These are phyloP conservation scores for Penicillium odoratum DNA, from an alignment of 495 filamentous ascomycete species.

Conservation along the genomic window DNA sequence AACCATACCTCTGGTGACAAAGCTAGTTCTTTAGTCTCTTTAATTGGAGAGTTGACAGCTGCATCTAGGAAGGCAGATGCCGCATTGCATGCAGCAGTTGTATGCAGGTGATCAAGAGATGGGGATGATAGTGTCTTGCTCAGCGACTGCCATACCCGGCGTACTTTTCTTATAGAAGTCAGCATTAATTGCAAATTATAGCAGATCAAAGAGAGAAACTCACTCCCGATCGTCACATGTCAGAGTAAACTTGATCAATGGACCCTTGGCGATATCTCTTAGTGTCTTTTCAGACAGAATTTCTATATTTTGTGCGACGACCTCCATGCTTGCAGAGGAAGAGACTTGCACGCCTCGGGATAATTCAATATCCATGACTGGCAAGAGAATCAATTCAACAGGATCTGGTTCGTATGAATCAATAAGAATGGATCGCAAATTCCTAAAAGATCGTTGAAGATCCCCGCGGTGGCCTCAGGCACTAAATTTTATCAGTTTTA, in stretches of 20 bases:
- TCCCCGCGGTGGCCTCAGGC: constrained; percentile 31
- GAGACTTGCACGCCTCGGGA: constrained; percentile 14
- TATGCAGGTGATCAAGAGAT: constrained; percentile 41
- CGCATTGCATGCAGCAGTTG: constrained; percentile 46
- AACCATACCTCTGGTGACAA: constrained; percentile 55
- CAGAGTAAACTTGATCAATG: constrained; percentile 37
- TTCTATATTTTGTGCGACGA: constrained; percentile 39
- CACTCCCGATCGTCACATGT: constrained; percentile 39
- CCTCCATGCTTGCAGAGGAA: constrained; percentile 33
- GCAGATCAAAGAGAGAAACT: neutral
- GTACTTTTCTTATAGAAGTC: constrained; percentile 33
- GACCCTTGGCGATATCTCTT: constrained; percentile 40
- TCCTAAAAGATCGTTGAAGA: constrained; percentile 15
- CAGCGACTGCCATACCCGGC: constrained; percentile 38
- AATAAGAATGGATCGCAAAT: constrained; percentile 7
- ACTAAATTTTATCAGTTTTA: constrained; percentile 27
- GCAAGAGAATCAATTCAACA: constrained; percentile 8
- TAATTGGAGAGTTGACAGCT: constrained; percentile 37
- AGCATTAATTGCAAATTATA: neutral
- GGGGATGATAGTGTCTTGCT: constrained; percentile 40
- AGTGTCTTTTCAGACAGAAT: constrained; percentile 40
- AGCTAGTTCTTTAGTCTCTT: constrained; percentile 35
- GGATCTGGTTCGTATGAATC: neutral
- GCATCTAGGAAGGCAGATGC: constrained; percentile 48
- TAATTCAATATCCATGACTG: constrained; percentile 28